Conservation (phyloP, 163 green algal species). For the Scenedesmus sp. region DNA sequence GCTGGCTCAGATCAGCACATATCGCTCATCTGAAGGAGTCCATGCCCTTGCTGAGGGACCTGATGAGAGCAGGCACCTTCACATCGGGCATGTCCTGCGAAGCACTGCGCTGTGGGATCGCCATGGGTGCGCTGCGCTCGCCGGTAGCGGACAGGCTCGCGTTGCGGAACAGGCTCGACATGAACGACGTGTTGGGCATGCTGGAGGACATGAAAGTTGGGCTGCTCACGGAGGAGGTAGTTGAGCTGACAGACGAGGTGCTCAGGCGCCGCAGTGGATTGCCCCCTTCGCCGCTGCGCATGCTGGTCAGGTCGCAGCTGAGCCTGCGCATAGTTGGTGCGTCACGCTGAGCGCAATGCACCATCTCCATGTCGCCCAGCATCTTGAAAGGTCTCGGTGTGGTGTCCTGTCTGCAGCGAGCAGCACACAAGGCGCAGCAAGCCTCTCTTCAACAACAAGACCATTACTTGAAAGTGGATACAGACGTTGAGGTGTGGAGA, state of each 20-base stretch:
- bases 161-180: conserved; percentile 37
- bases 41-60: conserved; percentile 43
- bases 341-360: conserved; percentile 36
- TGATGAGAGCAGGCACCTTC: conserved; percentile 23
- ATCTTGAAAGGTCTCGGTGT: conserved; percentile 21
- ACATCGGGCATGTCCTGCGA: neutral
- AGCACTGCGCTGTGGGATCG: neutral
- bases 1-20: neutral
- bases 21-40: conserved; percentile 29
- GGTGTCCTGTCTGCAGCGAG: neutral
- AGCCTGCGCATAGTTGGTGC: conserved; percentile 37
- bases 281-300: neutral
- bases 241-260: conserved; percentile 16
- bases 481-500: neutral
- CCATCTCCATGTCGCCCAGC: conserved; percentile 45
- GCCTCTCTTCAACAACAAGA: neutral
- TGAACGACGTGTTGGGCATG: conserved; percentile 2
- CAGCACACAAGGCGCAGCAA: neutral
- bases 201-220: conserved; percentile 16
- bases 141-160: neutral
- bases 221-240: conserved; percentile 21
- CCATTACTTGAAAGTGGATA: neutral
- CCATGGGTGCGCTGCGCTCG: neutral
- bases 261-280: conserved; percentile 21
- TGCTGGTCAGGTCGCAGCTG: conserved; percentile 2